phyloP scores from a whole-genome alignment of 768 basidiomycete species.

The Pholiota molesta region DNA sequence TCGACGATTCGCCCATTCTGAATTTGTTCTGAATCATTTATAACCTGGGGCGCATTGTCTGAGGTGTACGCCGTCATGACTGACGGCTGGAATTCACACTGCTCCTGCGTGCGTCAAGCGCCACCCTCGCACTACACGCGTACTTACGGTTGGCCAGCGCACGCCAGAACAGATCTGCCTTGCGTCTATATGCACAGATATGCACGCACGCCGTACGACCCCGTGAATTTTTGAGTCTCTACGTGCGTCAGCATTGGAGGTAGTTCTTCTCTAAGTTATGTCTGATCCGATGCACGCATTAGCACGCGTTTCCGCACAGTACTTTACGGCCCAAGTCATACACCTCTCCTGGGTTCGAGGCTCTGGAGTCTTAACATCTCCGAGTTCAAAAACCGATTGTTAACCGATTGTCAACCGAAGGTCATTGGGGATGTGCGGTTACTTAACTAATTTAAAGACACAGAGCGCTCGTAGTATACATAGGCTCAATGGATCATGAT shows the following conservation, averaged over 20 bases:
- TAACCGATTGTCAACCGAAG: background rate
- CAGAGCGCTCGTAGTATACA: background rate
- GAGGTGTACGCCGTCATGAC: background rate
- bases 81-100: background rate
- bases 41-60: background rate
- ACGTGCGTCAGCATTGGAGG: background rate
- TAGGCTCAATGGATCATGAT: background rate
- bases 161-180: background rate
- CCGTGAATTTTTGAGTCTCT: background rate
- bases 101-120: background rate
- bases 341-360: too few relatives aligned
- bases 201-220: background rate
- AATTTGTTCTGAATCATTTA: too few relatives aligned
- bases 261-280: background rate
- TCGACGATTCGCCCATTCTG: too few relatives aligned
- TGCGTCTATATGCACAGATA: background rate
- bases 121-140: background rate
- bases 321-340: background rate
- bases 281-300: background rate
- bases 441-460: background rate
- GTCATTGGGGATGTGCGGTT: background rate
- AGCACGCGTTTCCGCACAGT: background rate
- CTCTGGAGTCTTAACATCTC: background rate
- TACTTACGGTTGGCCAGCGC: background rate
- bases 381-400: background rate